Evolutionary conservation across 345 rosid genomes (phyloP).

Genomic region (Eucalyptus albens): DNA sequence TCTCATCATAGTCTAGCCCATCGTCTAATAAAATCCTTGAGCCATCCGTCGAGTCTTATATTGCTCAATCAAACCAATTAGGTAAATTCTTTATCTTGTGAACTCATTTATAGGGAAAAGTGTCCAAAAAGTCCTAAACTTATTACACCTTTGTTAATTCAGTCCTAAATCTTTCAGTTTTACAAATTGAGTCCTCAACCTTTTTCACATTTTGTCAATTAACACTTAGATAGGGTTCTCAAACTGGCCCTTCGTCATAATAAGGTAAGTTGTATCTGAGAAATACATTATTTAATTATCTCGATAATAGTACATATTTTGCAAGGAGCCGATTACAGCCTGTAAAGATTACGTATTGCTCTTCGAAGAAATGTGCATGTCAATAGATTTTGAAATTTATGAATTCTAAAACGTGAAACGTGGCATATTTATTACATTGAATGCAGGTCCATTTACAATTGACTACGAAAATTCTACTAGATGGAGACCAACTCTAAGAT

Average conservation of each 20-base stretch:
- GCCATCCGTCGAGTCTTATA: neutral
- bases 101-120: neutral
- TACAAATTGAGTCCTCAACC: too few species aligned
- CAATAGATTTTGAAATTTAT: neutral
- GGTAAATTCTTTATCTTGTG: neutral
- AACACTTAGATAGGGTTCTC: neutral
- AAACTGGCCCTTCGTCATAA: neutral
- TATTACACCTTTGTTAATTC: too few species aligned
- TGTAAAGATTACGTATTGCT: neutral
- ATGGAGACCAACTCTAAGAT: neutral
- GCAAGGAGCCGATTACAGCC: neutral
- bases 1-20: neutral
- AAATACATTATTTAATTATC: neutral
- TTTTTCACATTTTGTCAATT: too few species aligned
- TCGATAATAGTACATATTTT: neutral
- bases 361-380: neutral
- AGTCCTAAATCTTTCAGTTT: accelerated
- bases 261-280: neutral
- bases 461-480: neutral
- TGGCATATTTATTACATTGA: neutral
- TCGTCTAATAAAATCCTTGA: neutral
- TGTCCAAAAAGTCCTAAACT: too few species aligned
- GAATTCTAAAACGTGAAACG: neutral
- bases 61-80: neutral
- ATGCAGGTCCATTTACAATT: constrained; percentile 10